These are phyloP conservation scores for Fraxinus xanthoxyloides DNA, from an alignment of 305 asterid genomes.

Conservation along the genomic window DNA sequence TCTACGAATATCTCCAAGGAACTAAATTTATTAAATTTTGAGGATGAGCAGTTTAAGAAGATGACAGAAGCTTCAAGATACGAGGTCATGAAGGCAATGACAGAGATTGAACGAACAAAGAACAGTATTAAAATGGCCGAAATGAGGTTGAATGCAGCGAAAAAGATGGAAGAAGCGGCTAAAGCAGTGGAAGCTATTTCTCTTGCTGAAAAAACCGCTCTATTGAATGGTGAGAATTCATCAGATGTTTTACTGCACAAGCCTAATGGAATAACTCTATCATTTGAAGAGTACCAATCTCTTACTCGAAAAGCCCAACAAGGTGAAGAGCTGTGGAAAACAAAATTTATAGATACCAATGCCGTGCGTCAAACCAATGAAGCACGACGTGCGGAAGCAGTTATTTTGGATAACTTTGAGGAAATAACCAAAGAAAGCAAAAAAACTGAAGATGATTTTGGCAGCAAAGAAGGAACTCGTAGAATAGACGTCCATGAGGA, in stretches of 20 bases:
- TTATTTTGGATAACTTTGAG: conserved; percentile 44
- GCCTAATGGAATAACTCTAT: conserved; percentile 36
- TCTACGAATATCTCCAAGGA: conserved; percentile 23
- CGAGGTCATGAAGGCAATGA: conserved; percentile 71
- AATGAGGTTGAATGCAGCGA: conserved; percentile 67
- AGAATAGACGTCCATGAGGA: conserved; percentile 13
- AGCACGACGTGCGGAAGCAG: conserved; percentile 32
- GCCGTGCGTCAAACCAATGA: conserved; percentile 11
- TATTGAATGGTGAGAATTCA: conserved; percentile 10
- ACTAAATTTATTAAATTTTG: conserved; percentile 35
- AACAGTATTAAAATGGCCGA: conserved; percentile 64
- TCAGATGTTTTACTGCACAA: conserved; percentile 20
- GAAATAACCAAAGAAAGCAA: conserved; percentile 28
- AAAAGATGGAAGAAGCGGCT: conserved; percentile 76
- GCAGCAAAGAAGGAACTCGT: conserved; percentile 22
- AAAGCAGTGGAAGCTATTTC: conserved; percentile 70
- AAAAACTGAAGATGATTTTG: conserved; percentile 31
- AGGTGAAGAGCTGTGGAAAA: conserved; percentile 38
- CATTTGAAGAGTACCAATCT: conserved; percentile 40
- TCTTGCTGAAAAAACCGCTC: conserved; percentile 31
- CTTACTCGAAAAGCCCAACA: conserved; percentile 38
- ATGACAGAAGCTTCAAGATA: conserved; percentile 82
- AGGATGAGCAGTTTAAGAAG: conserved; percentile 76
- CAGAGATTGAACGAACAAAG: conserved; percentile 63
- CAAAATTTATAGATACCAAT: conserved; percentile 40